Conservation (phyloP, 129 eudicot genomes). For the Chrysanthemum lavandulifolium region DNA sequence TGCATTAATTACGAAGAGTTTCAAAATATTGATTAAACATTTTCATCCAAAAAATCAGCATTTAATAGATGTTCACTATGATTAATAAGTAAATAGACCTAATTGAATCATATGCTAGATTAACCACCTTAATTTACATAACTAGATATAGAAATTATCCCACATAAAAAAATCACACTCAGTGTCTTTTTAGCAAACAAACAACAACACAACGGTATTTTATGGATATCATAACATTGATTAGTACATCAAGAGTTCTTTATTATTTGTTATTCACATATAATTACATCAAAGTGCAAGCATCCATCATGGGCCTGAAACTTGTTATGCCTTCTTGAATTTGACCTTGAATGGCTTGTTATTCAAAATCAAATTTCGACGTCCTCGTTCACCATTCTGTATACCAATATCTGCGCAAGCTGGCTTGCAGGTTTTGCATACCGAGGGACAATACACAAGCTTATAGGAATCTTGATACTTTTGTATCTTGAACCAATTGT, state of each 20-base stretch:
- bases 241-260: not conserved
- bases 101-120: too few relatives aligned
- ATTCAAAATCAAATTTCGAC: constrained; percentile 1
- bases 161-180: too few relatives aligned
- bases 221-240: not conserved
- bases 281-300: constrained; percentile 1
- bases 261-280: not conserved
- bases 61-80: too few relatives aligned
- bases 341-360: not conserved
- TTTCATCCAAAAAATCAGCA: too few relatives aligned
- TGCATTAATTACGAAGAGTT: too few relatives aligned
- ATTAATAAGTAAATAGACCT: too few relatives aligned
- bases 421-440: constrained; percentile 12
- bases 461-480: constrained; percentile 10
- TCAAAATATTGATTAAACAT: too few relatives aligned
- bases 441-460: constrained; percentile 19
- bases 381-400: not conserved
- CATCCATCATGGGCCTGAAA: not conserved
- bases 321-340: constrained; percentile 4
- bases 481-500: constrained; percentile 22
- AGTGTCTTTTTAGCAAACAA: too few relatives aligned
- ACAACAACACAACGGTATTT: not conserved
- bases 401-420: constrained; percentile 20
- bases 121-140: too few relatives aligned
- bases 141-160: too few relatives aligned